phyloP scores from a whole-genome alignment of 2,329 filamentous ascomycete genomes.

The Botryotinia globosa region DNA sequence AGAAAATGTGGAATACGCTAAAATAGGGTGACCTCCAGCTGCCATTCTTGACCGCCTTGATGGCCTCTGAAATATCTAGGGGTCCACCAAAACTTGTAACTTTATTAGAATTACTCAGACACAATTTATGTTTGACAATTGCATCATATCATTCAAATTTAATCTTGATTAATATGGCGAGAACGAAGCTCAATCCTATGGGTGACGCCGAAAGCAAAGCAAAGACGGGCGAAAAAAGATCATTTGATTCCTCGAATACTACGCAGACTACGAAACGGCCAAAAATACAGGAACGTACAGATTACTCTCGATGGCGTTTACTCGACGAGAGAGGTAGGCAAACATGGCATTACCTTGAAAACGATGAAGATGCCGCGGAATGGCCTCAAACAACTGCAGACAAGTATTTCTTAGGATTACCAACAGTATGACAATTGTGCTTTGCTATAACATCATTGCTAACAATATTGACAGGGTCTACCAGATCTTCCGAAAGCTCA shows the following conservation, averaged over 20 bases:
- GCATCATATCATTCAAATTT: neutral
- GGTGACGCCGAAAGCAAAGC: neutral
- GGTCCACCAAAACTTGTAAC: neutral
- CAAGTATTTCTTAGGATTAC: slow-evolving; percentile 79
- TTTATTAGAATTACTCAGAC: neutral
- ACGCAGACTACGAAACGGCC: slow-evolving; percentile 43
- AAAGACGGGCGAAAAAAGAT: slow-evolving; percentile 28
- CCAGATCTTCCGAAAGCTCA: slow-evolving; percentile 68
- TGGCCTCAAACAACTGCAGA: slow-evolving; percentile 92
- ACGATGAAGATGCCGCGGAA: slow-evolving; percentile 63
- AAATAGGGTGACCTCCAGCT: neutral
- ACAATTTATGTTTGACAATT: neutral
- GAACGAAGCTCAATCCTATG: neutral
- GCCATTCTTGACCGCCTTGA: neutral
- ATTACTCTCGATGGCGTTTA: slow-evolving; percentile 80
- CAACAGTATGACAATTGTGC: slow-evolving; percentile 56
- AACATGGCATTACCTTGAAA: slow-evolving; percentile 87
- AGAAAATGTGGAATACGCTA: neutral
- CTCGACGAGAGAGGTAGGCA: slow-evolving; percentile 79
- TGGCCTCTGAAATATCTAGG: neutral
- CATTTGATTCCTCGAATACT: slow-evolving; percentile 23
- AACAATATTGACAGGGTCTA: slow-evolving; percentile 55
- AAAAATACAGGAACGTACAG: slow-evolving; percentile 60
- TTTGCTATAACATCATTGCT: slow-evolving; percentile 19
- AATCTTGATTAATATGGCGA: neutral